A percentile compares a stretch with the other conserved stretches of the same genome.
phyloP scores from a whole-genome alignment of 257 asterid genomes.

The Nemophila menziesii region DNA sequence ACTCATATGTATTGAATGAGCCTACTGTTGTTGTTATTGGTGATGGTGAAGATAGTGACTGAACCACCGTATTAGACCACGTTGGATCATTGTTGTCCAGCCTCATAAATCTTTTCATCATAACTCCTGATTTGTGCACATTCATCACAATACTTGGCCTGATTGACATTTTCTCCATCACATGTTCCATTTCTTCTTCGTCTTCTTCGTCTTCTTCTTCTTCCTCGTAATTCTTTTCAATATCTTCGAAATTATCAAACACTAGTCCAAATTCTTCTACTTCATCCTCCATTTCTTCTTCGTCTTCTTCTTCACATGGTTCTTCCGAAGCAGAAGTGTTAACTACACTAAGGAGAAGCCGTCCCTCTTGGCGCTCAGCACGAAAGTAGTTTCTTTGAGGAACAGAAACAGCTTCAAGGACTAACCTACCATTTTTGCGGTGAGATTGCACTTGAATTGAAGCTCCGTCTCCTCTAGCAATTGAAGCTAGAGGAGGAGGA shows the following conservation, averaged over 20 bases:
- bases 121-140: constrained; percentile 25
- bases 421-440: constrained; percentile 54
- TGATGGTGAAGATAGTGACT: constrained; percentile 22
- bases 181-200: constrained; percentile 4
- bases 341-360: constrained; percentile 44
- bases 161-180: constrained; percentile 18
- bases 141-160: constrained; percentile 24
- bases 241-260: constrained; percentile 22
- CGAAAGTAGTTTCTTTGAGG: constrained; percentile 40
- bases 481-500: constrained; percentile 70
- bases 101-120: constrained; percentile 32
- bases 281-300: constrained; percentile 7
- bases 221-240: constrained; percentile 9
- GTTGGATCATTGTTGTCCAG: constrained; percentile 28
- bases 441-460: constrained; percentile 45
- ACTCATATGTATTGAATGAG: constrained; percentile 52
- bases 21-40: constrained; percentile 11
- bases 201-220: not conserved
- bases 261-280: constrained; percentile 17
- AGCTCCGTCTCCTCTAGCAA: constrained; percentile 35
- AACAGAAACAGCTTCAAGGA: constrained; percentile 54
- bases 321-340: constrained; percentile 14
- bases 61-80: constrained; percentile 32
- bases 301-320: constrained; percentile 7
- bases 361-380: constrained; percentile 48